These are phyloP conservation scores for Termitomyces sp. DNA, from an alignment of 768 basidiomycete species.

Conservation along the genomic window DNA sequence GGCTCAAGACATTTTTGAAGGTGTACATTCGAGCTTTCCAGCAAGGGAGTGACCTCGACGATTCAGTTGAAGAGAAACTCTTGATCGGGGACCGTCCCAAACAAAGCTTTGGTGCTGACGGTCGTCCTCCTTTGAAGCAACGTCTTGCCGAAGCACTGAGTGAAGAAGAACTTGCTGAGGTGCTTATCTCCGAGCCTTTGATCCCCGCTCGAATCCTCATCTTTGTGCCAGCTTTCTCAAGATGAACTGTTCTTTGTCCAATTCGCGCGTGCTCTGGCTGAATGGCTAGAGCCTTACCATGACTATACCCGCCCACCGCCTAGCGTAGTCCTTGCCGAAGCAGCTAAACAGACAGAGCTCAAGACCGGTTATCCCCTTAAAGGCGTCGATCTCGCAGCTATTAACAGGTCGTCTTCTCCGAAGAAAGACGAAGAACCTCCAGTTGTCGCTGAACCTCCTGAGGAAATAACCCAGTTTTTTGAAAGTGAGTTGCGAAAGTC, in stretches of 20 bases:
- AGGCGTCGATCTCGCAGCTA: conserved; percentile 48
- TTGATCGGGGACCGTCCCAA: conserved; percentile 78
- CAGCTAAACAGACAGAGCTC: conserved; percentile 62
- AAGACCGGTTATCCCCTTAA: conserved; percentile 67
- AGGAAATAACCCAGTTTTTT: conserved; percentile 51
- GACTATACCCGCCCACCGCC: conserved; percentile 68
- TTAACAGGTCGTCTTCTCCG: conserved; percentile 33
- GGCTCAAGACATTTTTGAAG: conserved; percentile 68
- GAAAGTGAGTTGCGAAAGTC: conserved; percentile 36
- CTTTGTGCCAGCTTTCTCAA: conserved; percentile 46
- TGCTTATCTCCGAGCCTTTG: conserved; percentile 15
- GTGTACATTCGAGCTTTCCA: conserved; percentile 75
- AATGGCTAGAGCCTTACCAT: conserved; percentile 78
- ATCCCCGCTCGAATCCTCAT: not conserved
- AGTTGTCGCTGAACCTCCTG: conserved; percentile 55
- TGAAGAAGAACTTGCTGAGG: conserved; percentile 48
- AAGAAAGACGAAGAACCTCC: conserved; percentile 75
- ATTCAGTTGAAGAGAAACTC: conserved; percentile 75
- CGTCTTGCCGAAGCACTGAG: conserved; percentile 46
- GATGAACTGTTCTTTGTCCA: conserved; percentile 56
- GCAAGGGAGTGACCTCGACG: conserved; percentile 75
- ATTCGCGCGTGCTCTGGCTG: conserved; percentile 55
- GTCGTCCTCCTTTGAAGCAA: conserved; percentile 47
- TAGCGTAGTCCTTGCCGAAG: conserved; percentile 65
- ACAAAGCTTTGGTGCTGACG: conserved; percentile 44